Evolutionary conservation across 2,329 filamentous ascomycete genomes (phyloP), one percentile per base, ranked within the genome.

Genomic region (Monilinia fructicola): DNA sequence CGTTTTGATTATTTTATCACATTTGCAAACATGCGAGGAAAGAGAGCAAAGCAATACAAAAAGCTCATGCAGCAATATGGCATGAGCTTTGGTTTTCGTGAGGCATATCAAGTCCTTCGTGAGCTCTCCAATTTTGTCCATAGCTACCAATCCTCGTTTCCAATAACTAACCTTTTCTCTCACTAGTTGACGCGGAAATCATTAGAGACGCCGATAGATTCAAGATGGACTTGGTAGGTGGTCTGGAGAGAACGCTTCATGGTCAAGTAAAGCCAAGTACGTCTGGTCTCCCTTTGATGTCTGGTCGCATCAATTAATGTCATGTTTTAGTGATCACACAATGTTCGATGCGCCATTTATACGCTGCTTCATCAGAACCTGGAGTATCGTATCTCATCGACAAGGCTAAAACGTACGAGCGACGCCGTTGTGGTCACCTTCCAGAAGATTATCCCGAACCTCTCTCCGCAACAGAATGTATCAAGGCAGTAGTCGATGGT

Each of bases 11-110:
- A 38, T 26, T 3, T 53, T 59, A 46, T 12, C 26, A 10, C 35
- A 28, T 42, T 44, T 54, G 52, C 78, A 84, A 74, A 59, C 6
- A 90, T 90, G 86, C 83, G 87, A 74, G 87, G 87, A 64, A 91
- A 91, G 79, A 83, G 86, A 68, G 84, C 82, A 53, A 89, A 91
- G 79, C 88, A 90, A 74, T 93, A 92, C 78, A 87, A 89, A 76
- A 97, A 97, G 87, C 87, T 97, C 75, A 96, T 99, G 89, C 89
- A 92, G 79, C 90, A 94, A 76, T 97, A 93, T 84, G 87, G 89
- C 76, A 85, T 94, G 78, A 88, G 87, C 68, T 97, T 96, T 77
- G 90, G 90, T 68, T 97, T 97, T 78, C 91, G 93, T 73, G 91
- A 95, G 79, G 93, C 95, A 14, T 98, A 97, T 80, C 95, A 98